phyloP scores from a whole-genome alignment of 495 filamentous ascomycete genomes.

The Podospora anserina region DNA sequence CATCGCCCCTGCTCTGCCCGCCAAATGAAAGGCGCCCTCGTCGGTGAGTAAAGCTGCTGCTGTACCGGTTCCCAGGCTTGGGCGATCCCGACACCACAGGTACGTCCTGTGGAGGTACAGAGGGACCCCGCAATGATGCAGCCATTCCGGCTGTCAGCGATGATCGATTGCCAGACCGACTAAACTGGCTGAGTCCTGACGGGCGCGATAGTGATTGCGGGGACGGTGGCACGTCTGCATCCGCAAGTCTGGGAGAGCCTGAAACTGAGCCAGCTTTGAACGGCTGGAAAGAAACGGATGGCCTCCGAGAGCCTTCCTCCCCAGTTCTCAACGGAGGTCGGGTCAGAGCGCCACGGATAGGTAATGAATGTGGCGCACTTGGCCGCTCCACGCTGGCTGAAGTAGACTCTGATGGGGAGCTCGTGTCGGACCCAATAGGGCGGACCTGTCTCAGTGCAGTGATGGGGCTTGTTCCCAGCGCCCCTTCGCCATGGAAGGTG shows the following conservation, averaged over 20 bases:
- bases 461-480: constrained; percentile 77
- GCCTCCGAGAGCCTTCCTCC: constrained; percentile 47
- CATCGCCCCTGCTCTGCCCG: constrained; percentile 67
- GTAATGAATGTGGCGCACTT: constrained; percentile 43
- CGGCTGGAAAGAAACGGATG: constrained; percentile 85
- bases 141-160: constrained; percentile 63
- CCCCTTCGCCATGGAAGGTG: constrained; percentile 82
- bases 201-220: constrained; percentile 56
- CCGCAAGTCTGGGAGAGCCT: constrained; percentile 63
- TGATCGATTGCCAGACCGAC: constrained; percentile 65
- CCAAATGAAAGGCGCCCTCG: constrained; percentile 72
- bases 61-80: constrained; percentile 79
- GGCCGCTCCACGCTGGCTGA: constrained; percentile 48
- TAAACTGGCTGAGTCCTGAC: constrained; percentile 51
- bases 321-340: constrained; percentile 48
- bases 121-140: constrained; percentile 56
- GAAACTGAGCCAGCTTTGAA: constrained; percentile 95
- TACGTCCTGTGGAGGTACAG: constrained; percentile 60
- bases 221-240: constrained; percentile 50
- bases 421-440: constrained; percentile 53
- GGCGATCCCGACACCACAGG: constrained; percentile 52
- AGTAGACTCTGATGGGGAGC: constrained; percentile 62
- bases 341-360: constrained; percentile 36
- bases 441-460: constrained; percentile 73
- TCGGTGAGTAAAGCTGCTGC: constrained; percentile 62